Conservation (phyloP, 768 basidiomycete genomes). For the Amanita molliuscula region DNA sequence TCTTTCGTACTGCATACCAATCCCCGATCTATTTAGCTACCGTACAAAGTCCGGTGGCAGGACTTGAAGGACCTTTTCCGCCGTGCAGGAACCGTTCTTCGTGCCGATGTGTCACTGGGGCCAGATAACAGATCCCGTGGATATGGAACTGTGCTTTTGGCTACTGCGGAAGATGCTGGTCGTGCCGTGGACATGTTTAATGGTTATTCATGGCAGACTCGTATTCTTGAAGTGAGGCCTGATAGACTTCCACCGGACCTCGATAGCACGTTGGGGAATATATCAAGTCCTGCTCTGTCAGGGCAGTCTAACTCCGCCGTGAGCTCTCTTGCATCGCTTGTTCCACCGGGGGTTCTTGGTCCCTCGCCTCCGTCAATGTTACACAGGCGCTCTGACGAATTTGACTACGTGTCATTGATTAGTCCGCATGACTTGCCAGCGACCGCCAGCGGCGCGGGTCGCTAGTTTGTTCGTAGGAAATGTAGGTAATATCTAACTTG, state of each 20-base stretch:
- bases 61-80: constrained; percentile 98
- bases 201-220: constrained; percentile 94
- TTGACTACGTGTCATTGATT: constrained; percentile 13
- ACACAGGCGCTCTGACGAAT: constrained; percentile 13
- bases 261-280: constrained; percentile 25
- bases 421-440: constrained; percentile 10
- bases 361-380: constrained; percentile 8
- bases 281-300: constrained; percentile 7
- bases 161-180: constrained; percentile 89
- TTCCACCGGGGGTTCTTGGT: constrained; percentile 6
- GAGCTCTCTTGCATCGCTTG: constrained; percentile 7
- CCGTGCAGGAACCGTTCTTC: constrained; percentile 82
- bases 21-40: constrained; percentile 44
- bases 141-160: constrained; percentile 90
- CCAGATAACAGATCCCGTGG: constrained; percentile 90
- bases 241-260: constrained; percentile 70
- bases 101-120: constrained; percentile 69
- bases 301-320: constrained; percentile 4
- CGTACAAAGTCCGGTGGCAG: constrained; percentile 97
- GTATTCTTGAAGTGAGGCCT: constrained; percentile 83
- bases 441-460: constrained; percentile 18
- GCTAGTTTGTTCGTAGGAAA: constrained; percentile 85
- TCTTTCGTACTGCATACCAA: constrained; percentile 6
- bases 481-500: constrained; percentile 34
- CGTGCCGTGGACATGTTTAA: constrained; percentile 95